Evolutionary conservation across 2,329 filamentous ascomycete genomes (phyloP).

Genomic region (Fusarium sp.): DNA sequence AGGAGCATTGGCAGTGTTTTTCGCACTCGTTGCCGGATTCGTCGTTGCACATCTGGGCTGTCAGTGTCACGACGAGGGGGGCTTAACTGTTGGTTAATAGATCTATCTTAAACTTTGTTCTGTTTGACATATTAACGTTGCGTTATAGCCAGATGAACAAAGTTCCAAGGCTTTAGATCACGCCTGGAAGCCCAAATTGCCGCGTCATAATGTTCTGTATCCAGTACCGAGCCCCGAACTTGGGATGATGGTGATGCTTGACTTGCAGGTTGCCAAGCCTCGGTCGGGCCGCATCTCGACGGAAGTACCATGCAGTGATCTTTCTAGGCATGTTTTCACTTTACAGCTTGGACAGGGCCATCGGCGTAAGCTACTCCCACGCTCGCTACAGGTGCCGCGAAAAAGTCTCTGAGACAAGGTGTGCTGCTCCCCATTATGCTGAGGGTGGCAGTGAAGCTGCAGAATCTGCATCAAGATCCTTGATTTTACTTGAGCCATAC

Average conservation of each 20-base stretch:
- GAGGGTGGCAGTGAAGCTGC: not conserved
- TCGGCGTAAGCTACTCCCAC: not conserved
- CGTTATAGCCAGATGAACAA: not conserved
- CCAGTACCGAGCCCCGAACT: not conserved
- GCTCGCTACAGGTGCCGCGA: not conserved
- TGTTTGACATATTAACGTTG: not conserved
- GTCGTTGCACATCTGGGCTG: not conserved
- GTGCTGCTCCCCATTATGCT: not conserved
- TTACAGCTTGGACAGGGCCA: not conserved
- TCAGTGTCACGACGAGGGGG: not conserved
- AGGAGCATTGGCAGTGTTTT: not conserved
- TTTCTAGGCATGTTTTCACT: not conserved
- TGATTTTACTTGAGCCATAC: not conserved
- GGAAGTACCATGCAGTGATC: not conserved
- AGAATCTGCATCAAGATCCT: not conserved
- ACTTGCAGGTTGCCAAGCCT: not conserved
- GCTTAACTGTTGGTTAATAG: not conserved
- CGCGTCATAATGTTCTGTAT: not conserved
- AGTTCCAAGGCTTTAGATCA: not conserved
- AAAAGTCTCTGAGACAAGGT: not conserved
- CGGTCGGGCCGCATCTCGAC: not conserved
- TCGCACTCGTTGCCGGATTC: not conserved
- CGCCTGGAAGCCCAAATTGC: not conserved
- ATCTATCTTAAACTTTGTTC: not conserved
- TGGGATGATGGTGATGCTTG: not conserved